Percentiles rank a stretch among this genome's conserved stretches.
Evolutionary conservation across 1,139 yeast genomes (phyloP).

Genomic region (Pichia sp.): DNA sequence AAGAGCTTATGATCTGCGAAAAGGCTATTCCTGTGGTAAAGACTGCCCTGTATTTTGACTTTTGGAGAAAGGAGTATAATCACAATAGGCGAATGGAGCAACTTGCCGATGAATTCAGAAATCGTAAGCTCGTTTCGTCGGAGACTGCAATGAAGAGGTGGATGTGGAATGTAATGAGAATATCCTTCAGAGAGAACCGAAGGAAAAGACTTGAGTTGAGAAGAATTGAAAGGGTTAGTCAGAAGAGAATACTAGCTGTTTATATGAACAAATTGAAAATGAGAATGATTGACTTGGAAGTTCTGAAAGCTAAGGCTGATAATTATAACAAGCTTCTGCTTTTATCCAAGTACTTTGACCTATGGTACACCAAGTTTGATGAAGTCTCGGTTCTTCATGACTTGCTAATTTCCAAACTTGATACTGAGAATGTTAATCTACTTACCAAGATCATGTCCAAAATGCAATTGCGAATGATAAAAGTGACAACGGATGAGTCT

Average conservation of each 20-base stretch:
- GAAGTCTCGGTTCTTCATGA: constrained; percentile 16
- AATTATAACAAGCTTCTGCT: constrained; percentile 1
- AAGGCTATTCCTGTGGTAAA: not conserved
- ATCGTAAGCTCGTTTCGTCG: too few species aligned
- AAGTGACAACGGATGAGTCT: constrained; percentile 18
- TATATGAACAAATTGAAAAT: not conserved
- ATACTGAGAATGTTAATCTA: constrained; percentile 19
- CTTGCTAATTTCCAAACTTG: constrained; percentile 15
- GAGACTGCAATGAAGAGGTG: too few species aligned
- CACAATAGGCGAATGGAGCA: too few species aligned
- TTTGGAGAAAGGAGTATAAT: too few species aligned
- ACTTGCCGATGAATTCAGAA: too few species aligned
- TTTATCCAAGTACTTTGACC: constrained; percentile 11
- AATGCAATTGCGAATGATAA: constrained; percentile 22
- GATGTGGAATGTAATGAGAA: not conserved
- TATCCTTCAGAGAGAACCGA: not conserved
- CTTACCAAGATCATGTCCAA: constrained; percentile 19
- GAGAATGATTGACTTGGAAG: not conserved
- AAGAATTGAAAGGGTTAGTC: not conserved
- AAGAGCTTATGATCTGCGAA: not conserved
- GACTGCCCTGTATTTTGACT: constrained; percentile 8
- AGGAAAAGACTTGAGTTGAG: constrained; percentile 2
- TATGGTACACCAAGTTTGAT: constrained; percentile 20
- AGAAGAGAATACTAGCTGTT: not conserved
- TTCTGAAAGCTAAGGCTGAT: constrained; percentile 1